phyloP scores from a whole-genome alignment of 1,284 basidiomycete species.

The Xerocomus minutiporus region DNA sequence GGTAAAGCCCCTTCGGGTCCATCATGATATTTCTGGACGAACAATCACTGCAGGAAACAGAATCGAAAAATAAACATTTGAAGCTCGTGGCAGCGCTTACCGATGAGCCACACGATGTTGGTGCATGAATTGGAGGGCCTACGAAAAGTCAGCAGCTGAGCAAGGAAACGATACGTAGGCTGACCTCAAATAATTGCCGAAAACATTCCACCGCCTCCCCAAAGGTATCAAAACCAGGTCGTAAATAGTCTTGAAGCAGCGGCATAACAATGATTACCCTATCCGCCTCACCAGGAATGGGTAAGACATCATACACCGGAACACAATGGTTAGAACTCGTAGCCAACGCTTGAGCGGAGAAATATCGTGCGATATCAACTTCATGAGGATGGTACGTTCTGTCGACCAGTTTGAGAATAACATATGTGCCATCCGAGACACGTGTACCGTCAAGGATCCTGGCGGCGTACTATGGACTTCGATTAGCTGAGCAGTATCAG shows the following conservation, averaged over 20 bases:
- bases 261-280: constrained; percentile 21
- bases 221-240: constrained; percentile 28
- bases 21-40: constrained; percentile 31
- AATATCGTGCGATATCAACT: constrained; percentile 18
- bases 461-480: constrained; percentile 6
- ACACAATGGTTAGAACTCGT: constrained; percentile 14
- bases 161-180: constrained; percentile 5
- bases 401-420: constrained; percentile 32
- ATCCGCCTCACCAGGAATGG: background rate
- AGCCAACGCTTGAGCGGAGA: constrained; percentile 12
- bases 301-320: constrained; percentile 14
- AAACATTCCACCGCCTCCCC: constrained; percentile 35
- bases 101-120: constrained; percentile 22
- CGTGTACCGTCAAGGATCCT: constrained; percentile 33
- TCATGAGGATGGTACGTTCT: constrained; percentile 21
- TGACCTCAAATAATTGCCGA: constrained; percentile 35
- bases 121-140: constrained; percentile 25
- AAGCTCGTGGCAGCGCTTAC: background rate
- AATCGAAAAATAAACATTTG: too few species aligned
- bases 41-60: constrained; percentile 13
- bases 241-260: constrained; percentile 18
- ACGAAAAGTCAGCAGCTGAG: background rate
- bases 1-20: too few species aligned
- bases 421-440: constrained; percentile 25
- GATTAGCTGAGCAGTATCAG: too few species aligned